Evolutionary conservation across 2,329 filamentous ascomycete species (phyloP).

Genomic region (Pleurostoma richardsiae): DNA sequence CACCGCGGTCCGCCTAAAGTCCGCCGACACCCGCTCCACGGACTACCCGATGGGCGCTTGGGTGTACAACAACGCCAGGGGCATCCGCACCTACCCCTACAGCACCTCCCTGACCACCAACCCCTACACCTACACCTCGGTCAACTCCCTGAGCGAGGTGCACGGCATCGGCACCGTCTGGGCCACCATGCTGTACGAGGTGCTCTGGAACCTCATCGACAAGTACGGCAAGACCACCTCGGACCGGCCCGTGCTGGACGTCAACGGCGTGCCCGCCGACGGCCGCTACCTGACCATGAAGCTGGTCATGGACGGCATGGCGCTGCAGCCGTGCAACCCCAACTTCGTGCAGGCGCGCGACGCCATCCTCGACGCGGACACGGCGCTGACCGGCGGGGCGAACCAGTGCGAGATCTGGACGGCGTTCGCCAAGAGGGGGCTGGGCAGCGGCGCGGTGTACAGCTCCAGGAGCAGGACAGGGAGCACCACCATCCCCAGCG

Average conservation of each 20-base stretch:
- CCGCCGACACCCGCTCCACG: slow-evolving; percentile 35
- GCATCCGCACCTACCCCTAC: slow-evolving; percentile 46
- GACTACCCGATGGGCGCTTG: slow-evolving; percentile 46
- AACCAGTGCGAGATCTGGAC: slow-evolving; percentile 50
- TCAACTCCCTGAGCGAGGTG: slow-evolving; percentile 30
- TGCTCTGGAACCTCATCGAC: slow-evolving; percentile 54
- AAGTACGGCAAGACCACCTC: slow-evolving; percentile 45
- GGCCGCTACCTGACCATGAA: slow-evolving; percentile 48
- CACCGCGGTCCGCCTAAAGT: slow-evolving; percentile 41
- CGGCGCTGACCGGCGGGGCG: slow-evolving; percentile 40
- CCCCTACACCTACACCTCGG: slow-evolving; percentile 41
- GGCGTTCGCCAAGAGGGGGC: slow-evolving; percentile 51
- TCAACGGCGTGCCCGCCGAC: slow-evolving; percentile 41
- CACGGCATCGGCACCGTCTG: slow-evolving; percentile 48
- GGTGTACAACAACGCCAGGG: slow-evolving; percentile 34
- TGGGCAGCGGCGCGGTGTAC: slow-evolving; percentile 34
- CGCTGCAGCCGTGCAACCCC: slow-evolving; percentile 51
- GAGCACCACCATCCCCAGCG: slow-evolving; percentile 20
- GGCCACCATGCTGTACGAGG: slow-evolving; percentile 48
- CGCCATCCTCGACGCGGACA: slow-evolving; percentile 51
- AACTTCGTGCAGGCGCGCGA: slow-evolving; percentile 47
- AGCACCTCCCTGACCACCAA: slow-evolving; percentile 43
- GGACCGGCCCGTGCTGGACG: slow-evolving; percentile 31
- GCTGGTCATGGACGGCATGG: slow-evolving; percentile 46
- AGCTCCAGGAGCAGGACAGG: slow-evolving; percentile 19